These are phyloP conservation scores for Echeveria elegans DNA, from an alignment of 164 flowering plant genomes.

Conservation along the genomic window DNA sequence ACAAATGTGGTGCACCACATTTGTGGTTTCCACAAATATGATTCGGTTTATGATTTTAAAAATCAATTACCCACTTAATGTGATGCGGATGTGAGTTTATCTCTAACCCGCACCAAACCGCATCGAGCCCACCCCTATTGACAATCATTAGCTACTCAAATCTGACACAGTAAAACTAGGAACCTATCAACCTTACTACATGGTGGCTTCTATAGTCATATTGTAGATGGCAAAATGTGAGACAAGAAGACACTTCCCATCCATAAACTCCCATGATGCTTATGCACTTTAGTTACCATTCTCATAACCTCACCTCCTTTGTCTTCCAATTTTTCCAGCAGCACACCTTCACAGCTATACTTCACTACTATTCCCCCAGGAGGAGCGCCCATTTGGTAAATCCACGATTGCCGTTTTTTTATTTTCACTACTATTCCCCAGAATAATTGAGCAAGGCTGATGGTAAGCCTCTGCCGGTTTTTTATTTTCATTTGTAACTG, in stretches of 20 bases:
- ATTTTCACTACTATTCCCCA: slow-evolving; percentile 74
- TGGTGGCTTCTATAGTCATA: slow-evolving; percentile 24
- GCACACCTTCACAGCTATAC: slow-evolving; percentile 67
- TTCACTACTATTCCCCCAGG: slow-evolving; percentile 42
- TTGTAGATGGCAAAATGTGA: slow-evolving; percentile 48
- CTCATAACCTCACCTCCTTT: slow-evolving; percentile 72
- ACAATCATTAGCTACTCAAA: neutral
- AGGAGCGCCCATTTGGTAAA: slow-evolving; percentile 39
- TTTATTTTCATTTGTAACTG: too few relatives aligned
- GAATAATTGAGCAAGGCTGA: too few relatives aligned
- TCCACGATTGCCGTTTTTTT: slow-evolving; percentile 40
- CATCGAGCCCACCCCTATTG: too few relatives aligned
- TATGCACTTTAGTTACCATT: slow-evolving; percentile 82
- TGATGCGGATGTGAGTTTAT: too few relatives aligned
- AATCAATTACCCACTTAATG: too few relatives aligned
- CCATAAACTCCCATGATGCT: slow-evolving; percentile 90
- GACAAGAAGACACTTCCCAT: slow-evolving; percentile 86
- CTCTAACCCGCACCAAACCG: too few relatives aligned
- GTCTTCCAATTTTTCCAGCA: slow-evolving; percentile 69
- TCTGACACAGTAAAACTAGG: neutral
- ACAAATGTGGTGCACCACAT: too few relatives aligned
- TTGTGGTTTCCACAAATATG: too few relatives aligned
- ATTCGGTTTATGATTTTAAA: too few relatives aligned
- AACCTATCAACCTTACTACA: neutral
- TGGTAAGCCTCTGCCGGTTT: too few relatives aligned